Conservation (phyloP, 176 grass and related monocot genomes). For the Rhipidocladum racemiflorum region DNA sequence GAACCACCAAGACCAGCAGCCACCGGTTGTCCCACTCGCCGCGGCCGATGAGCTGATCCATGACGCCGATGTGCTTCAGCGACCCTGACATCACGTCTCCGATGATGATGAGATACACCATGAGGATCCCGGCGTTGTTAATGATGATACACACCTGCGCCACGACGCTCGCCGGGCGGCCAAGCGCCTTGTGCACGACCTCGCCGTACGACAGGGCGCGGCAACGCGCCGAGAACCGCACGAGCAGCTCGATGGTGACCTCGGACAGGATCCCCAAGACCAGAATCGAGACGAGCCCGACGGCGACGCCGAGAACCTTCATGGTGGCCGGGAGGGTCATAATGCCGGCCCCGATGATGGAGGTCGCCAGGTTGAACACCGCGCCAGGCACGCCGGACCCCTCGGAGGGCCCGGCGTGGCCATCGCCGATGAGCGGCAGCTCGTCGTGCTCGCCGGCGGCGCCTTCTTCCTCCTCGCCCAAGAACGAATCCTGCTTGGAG, state of each 20-base stretch:
- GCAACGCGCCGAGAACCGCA: slow-evolving; percentile 70
- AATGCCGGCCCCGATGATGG: slow-evolving; percentile 95
- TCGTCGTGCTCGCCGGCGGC: slow-evolving; percentile 47
- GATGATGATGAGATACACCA: slow-evolving; percentile 94
- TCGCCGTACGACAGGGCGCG: slow-evolving; percentile 80
- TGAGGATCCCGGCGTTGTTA: slow-evolving; percentile 83
- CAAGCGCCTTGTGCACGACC: slow-evolving; percentile 70
- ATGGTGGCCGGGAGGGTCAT: slow-evolving; percentile 98
- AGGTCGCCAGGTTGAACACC: slow-evolving; percentile 94
- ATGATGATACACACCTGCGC: slow-evolving; percentile 84
- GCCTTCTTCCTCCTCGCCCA: slow-evolving; percentile 37
- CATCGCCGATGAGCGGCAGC: slow-evolving; percentile 69
- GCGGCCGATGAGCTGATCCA: slow-evolving; percentile 81
- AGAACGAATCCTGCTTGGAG: slow-evolving; percentile 50
- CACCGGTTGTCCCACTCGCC: slow-evolving; percentile 87
- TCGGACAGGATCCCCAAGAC: slow-evolving; percentile 85
- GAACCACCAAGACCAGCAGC: slow-evolving; percentile 72
- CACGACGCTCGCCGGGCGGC: slow-evolving; percentile 58
- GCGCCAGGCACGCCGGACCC: slow-evolving; percentile 61
- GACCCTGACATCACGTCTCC: slow-evolving; percentile 97
- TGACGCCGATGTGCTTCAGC: slow-evolving; percentile 68
- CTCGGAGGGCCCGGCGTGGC: slow-evolving; percentile 17
- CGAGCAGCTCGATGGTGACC: slow-evolving; percentile 87
- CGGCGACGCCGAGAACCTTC: slow-evolving; percentile 89
- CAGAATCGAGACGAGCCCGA: slow-evolving; percentile 68